Conservation (phyloP, 1,139 yeast species). For the Debaryomyces nepalensis region DNA sequence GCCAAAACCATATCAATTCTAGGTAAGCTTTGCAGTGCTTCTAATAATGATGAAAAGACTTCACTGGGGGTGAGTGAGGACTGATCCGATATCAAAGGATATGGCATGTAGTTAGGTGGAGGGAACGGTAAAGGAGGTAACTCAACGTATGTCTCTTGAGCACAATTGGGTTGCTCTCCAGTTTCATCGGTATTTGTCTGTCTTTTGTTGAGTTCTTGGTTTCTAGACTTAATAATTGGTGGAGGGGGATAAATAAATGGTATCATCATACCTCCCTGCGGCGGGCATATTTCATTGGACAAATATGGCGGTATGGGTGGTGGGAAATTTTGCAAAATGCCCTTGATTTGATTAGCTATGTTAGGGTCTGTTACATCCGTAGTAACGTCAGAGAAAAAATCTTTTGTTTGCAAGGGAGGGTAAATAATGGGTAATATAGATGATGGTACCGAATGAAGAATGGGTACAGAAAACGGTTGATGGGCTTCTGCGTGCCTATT, state of each 20-base stretch:
- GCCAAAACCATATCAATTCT: slow-evolving; percentile 54
- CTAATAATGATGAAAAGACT: slow-evolving; percentile 41
- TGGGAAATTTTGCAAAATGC: slow-evolving; percentile 39
- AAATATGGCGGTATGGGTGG: slow-evolving; percentile 47
- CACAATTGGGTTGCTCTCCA: neutral
- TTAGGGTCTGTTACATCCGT: slow-evolving; percentile 24
- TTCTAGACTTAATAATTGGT: slow-evolving; percentile 35
- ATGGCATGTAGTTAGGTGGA: slow-evolving; percentile 55
- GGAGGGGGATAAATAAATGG: slow-evolving; percentile 55
- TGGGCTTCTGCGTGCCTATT: slow-evolving; percentile 7
- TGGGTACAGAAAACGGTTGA: slow-evolving; percentile 18
- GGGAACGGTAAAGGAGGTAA: slow-evolving; percentile 56
- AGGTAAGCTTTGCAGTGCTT: slow-evolving; percentile 45
- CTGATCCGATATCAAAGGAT: slow-evolving; percentile 44
- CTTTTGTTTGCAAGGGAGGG: slow-evolving; percentile 33
- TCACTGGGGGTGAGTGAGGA: slow-evolving; percentile 43
- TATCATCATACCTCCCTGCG: slow-evolving; percentile 43
- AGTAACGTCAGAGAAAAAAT: slow-evolving; percentile 44
- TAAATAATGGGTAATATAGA: slow-evolving; percentile 43
- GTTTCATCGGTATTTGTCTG: slow-evolving; percentile 5
- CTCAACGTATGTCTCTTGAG: slow-evolving; percentile 22
- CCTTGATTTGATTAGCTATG: slow-evolving; percentile 28
- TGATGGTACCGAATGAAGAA: slow-evolving; percentile 41
- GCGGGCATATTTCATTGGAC: slow-evolving; percentile 19
- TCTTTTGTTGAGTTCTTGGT: slow-evolving; percentile 23